These are phyloP conservation scores for Remersonia thermophila DNA, from an alignment of 2,329 filamentous ascomycete species.

Conservation along the genomic window DNA sequence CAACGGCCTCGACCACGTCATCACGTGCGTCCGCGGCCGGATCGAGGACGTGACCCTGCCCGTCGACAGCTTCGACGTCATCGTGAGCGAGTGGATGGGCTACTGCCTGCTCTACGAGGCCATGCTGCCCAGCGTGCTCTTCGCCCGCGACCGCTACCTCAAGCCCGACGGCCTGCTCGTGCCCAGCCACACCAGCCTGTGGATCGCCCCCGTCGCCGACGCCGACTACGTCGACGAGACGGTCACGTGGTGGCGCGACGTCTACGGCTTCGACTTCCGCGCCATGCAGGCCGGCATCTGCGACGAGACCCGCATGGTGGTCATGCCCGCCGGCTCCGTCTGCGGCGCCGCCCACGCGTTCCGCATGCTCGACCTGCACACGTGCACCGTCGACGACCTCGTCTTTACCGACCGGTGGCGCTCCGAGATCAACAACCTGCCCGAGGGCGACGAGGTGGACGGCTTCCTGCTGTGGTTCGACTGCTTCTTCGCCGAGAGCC, in stretches of 20 bases:
- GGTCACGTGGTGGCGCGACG: conserved; percentile 76
- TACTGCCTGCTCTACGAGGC: conserved; percentile 89
- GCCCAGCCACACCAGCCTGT: conserved; percentile 73
- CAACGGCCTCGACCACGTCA: conserved; percentile 61
- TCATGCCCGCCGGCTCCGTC: conserved; percentile 49
- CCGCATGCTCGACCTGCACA: conserved; percentile 65
- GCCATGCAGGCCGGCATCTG: conserved; percentile 76
- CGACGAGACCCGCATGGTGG: conserved; percentile 68
- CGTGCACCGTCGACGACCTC: conserved; percentile 57
- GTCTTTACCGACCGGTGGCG: conserved; percentile 62
- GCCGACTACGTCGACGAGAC: conserved; percentile 65
- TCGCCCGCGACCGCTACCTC: conserved; percentile 77
- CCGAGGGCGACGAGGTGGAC: conserved; percentile 56
- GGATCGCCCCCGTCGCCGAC: conserved; percentile 70
- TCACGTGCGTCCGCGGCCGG: conserved; percentile 72
- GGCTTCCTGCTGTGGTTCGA: conserved; percentile 92
- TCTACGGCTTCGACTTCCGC: conserved; percentile 92
- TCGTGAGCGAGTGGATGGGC: conserved; percentile 97
- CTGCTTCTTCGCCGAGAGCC: conserved; percentile 67
- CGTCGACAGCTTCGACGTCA: conserved; percentile 66
- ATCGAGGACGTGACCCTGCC: conserved; percentile 78
- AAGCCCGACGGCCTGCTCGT: conserved; percentile 70
- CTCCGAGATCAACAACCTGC: conserved; percentile 43
- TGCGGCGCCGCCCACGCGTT: conserved; percentile 53
- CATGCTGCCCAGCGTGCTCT: conserved; percentile 88